Percentiles rank a stretch among this genome's conserved stretches.
Evolutionary conservation across 805 yeast species (phyloP).

Genomic region (Tetrapisispora nanseiensis): DNA sequence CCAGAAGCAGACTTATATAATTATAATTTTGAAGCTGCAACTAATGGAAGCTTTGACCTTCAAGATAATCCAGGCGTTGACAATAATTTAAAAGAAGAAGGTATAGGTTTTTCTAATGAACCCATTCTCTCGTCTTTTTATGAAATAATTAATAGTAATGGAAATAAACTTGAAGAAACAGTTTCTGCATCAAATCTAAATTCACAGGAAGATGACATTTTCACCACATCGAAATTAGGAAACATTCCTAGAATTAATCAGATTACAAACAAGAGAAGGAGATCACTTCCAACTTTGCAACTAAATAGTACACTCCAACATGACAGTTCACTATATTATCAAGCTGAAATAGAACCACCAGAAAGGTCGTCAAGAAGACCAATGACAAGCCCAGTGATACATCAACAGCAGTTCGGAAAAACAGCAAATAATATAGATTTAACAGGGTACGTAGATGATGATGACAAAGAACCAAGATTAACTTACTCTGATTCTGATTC

Average conservation of each 20-base stretch:
- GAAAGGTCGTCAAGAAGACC: slow-evolving; percentile 2
- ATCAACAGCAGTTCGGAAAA: neutral
- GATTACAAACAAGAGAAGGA: neutral
- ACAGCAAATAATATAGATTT: no score
- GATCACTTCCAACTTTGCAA: neutral
- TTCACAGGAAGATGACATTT: neutral
- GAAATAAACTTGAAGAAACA: neutral
- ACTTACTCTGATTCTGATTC: neutral
- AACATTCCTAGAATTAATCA: neutral
- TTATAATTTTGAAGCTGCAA: no score
- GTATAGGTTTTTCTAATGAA: no score
- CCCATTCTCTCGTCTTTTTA: neutral
- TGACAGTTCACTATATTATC: neutral
- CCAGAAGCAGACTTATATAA: no score
- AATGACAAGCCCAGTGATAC: neutral
- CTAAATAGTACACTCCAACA: neutral
- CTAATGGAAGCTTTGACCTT: no score
- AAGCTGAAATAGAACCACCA: neutral
- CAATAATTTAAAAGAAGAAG: no score
- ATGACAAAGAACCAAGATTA: neutral
- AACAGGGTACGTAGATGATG: neutral
- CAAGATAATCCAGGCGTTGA: no score
- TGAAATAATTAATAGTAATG: neutral
- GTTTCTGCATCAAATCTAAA: neutral
- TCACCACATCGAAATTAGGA: neutral